phyloP scores from a whole-genome alignment of 1,139 yeast species.

The Taphrina communis region DNA sequence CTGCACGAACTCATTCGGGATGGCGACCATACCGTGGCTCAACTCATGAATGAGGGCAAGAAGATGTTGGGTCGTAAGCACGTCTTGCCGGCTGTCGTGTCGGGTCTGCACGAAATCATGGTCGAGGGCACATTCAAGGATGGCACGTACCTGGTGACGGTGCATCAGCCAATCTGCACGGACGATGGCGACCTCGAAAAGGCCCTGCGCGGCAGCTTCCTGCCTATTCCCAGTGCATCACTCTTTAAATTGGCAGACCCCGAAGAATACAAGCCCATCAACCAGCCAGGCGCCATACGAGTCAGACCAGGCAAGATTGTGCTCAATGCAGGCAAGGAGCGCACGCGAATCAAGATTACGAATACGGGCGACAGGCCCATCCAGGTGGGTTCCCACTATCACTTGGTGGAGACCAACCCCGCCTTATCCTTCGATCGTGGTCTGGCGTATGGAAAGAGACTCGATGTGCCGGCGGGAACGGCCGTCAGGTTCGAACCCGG shows the following conservation, averaged over 20 bases:
- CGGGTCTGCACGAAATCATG: slow-evolving; percentile 40
- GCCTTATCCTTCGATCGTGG: slow-evolving; percentile 40
- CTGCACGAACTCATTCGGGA: slow-evolving; percentile 43
- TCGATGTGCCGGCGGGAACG: slow-evolving; percentile 43
- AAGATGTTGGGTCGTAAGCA: slow-evolving; percentile 43
- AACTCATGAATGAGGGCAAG: slow-evolving; percentile 42
- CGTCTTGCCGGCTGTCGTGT: slow-evolving; percentile 41
- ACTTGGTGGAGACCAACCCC: slow-evolving; percentile 42
- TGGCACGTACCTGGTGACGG: slow-evolving; percentile 43
- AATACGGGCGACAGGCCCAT: slow-evolving; percentile 43
- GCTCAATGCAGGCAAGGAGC: slow-evolving; percentile 38
- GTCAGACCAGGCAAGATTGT: slow-evolving; percentile 27
- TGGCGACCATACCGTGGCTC: slow-evolving; percentile 41
- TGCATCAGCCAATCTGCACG: slow-evolving; percentile 43
- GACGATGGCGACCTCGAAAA: slow-evolving; percentile 43
- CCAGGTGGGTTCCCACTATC: slow-evolving; percentile 44
- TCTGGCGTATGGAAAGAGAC: slow-evolving; percentile 40
- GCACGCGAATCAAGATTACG: slow-evolving; percentile 35
- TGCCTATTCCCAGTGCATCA: slow-evolving; percentile 38
- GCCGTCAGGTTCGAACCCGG: slow-evolving; percentile 44
- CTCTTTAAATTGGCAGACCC: slow-evolving; percentile 33
- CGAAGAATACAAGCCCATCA: slow-evolving; percentile 28
- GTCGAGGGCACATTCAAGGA: slow-evolving; percentile 43
- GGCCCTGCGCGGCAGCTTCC: slow-evolving; percentile 43
- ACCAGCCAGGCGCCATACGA: slow-evolving; percentile 43